Evolutionary conservation across 2,329 filamentous ascomycete genomes (phyloP).

Genomic region (Stagonosporopsis cucurbitacearum): DNA sequence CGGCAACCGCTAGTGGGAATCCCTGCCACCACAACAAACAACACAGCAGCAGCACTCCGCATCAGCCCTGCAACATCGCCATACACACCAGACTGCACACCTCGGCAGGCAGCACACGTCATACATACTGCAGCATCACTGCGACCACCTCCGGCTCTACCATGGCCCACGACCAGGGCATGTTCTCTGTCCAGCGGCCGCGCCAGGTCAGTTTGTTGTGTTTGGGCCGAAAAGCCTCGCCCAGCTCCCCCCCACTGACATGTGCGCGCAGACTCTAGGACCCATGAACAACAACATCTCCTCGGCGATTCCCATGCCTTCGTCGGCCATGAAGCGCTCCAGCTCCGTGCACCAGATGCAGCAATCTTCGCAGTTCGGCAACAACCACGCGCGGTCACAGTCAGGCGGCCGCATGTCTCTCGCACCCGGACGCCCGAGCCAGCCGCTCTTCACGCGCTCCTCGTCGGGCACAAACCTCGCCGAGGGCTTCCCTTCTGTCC

Average conservation of each 20-base stretch:
- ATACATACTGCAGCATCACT: background rate
- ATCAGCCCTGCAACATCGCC: constrained; percentile 18
- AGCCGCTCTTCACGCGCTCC: constrained; percentile 84
- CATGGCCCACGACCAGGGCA: constrained; percentile 58
- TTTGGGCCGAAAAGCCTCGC: constrained; percentile 14
- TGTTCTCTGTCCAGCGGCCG: constrained; percentile 90
- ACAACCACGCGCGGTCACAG: constrained; percentile 78
- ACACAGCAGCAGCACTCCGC: constrained; percentile 25
- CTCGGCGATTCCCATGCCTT: constrained; percentile 80
- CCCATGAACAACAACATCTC: constrained; percentile 78
- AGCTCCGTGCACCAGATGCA: constrained; percentile 75
- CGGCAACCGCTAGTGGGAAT: constrained; percentile 28
- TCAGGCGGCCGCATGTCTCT: constrained; percentile 87
- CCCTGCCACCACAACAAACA: constrained; percentile 40
- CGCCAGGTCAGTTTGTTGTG: constrained; percentile 72
- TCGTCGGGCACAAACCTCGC: constrained; percentile 83
- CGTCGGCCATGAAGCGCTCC: constrained; percentile 92
- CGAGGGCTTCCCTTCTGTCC: constrained; percentile 83
- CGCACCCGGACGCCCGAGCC: constrained; percentile 77
- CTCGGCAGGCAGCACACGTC: background rate
- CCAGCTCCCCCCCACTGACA: constrained; percentile 20
- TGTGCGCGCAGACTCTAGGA: constrained; percentile 74
- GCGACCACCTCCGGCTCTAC: background rate
- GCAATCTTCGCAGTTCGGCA: constrained; percentile 59
- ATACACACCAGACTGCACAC: background rate